Conservation (phyloP, 148 eudicot genomes). For the Cornus suecica region DNA sequence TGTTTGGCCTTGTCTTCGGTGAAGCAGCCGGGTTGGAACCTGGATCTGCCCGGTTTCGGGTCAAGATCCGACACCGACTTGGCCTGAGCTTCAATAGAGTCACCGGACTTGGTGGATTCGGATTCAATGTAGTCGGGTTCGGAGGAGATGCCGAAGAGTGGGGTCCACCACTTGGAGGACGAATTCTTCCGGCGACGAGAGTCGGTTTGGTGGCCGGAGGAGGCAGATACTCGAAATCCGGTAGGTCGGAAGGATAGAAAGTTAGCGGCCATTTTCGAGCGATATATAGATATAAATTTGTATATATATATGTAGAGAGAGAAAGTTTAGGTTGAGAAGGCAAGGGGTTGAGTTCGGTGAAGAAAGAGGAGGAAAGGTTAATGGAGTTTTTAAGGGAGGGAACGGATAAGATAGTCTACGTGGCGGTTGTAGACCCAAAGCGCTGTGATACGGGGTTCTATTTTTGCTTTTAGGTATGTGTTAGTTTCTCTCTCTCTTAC, state of each 20-base stretch:
- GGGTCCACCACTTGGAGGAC: conserved; percentile 28
- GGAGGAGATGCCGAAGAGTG: conserved; percentile 25
- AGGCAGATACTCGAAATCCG: conserved; percentile 1
- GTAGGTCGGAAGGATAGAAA: conserved; percentile 11
- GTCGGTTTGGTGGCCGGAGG: conserved; percentile 17
- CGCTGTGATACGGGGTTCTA: background rate
- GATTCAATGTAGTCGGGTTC: conserved; percentile 25
- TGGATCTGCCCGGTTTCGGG: conserved; percentile 7
- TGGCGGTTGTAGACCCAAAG: background rate
- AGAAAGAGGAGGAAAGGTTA: background rate
- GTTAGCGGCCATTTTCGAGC: conserved; percentile 14
- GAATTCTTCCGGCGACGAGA: conserved; percentile 1
- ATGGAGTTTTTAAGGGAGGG: background rate
- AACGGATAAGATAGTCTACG: background rate
- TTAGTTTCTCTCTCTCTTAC: background rate
- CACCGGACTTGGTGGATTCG: background rate
- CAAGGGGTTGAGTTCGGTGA: background rate
- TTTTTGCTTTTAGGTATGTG: background rate
- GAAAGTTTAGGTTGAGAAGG: background rate
- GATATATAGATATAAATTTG: background rate
- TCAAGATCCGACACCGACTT: background rate
- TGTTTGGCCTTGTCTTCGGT: conserved; percentile 43
- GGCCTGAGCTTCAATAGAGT: background rate
- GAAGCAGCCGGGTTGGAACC: conserved; percentile 26
- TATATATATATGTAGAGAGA: background rate